Base-by-base conservation (phyloP, 345 rosid genomes). In the Theobroma cacao region DNA sequence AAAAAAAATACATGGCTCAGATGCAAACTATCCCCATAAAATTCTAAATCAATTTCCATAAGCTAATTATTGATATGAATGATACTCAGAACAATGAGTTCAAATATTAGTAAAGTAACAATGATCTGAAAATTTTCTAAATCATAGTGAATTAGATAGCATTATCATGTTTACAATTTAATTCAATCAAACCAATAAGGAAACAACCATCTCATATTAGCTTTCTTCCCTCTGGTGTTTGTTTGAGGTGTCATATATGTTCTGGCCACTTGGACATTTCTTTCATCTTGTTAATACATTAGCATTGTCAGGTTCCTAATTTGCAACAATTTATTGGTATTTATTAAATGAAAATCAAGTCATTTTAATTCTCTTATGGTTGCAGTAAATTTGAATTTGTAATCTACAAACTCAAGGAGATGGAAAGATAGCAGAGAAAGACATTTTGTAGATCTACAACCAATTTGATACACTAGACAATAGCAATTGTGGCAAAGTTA, bases 371-470 rank as follows among this genome's bases (percentile, higher is more conserved):
- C 31, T 22, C 30, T 65, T 69, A 58, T 76, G 78, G 74, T 70
- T 85, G 83, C 91, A 92, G 94, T 81, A 90, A 91, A 82, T 86
- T 91, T 1, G 96, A 92, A 76, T 90, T 84, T 59, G 81, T 92
- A 10, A 83, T 89, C 85, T 86, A 89, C 88, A 92, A 92, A 85
- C 92, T 92, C 2, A 92, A 86, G 87, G 90, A 92, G 87, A 89
- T 92, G 96, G 94, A 40, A 92, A 82, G 79, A 81, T 92, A 75
- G 79, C 87, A 72, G 88, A 87, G 69, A 90, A 87, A 76, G 96
- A 92, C 81, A 79, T 89, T 48, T 47, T 82, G 52, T 90, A 82
- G 81, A 89, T 89, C 66, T 80, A 89, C 71, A 73, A 86, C 43
- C 88, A 90, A 79, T 91, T 90, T 60, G 91, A 90, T 76, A 52